Evolutionary conservation across 495 filamentous ascomycete genomes (phyloP).

Genomic region (Talaromyces wortmannii): DNA sequence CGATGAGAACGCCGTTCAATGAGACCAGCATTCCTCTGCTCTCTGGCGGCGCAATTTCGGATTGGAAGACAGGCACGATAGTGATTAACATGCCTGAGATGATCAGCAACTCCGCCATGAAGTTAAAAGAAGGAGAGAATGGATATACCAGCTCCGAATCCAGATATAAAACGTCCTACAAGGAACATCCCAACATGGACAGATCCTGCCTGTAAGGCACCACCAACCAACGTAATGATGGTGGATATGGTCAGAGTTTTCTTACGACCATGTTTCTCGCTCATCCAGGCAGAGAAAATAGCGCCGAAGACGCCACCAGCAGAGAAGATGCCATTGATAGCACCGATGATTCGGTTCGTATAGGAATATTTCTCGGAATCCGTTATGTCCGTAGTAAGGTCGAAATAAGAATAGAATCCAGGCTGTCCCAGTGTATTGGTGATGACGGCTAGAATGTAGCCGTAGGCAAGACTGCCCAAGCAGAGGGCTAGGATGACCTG

Average conservation of each 20-base stretch:
- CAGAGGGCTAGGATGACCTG: constrained; percentile 1
- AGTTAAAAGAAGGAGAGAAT: constrained; percentile 2
- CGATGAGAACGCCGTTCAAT: constrained; percentile 3
- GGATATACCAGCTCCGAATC: constrained; percentile 16
- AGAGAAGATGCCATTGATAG: constrained; percentile 3
- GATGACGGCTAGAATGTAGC: constrained; percentile 1
- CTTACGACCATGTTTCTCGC: background rate
- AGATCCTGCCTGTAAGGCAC: constrained; percentile 45
- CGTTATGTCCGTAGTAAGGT: background rate
- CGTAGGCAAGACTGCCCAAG: background rate
- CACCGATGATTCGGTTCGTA: constrained; percentile 1
- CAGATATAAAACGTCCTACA: constrained; percentile 22
- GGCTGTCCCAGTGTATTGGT: constrained; percentile 3
- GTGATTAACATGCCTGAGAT: constrained; percentile 9
- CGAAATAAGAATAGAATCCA: constrained; percentile 3
- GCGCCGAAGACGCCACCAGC: constrained; percentile 1
- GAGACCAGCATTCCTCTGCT: constrained; percentile 1
- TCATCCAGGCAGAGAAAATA: constrained; percentile 2
- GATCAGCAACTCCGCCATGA: background rate
- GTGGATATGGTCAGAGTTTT: background rate
- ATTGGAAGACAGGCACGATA: constrained; percentile 27
- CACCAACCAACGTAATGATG: constrained; percentile 27
- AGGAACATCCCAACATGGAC: constrained; percentile 24
- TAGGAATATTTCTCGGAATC: background rate
- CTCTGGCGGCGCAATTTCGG: constrained; percentile 25